These are phyloP conservation scores for Elsinoe perseae DNA, from an alignment of 2,329 filamentous ascomycete species.

Conservation along the genomic window DNA sequence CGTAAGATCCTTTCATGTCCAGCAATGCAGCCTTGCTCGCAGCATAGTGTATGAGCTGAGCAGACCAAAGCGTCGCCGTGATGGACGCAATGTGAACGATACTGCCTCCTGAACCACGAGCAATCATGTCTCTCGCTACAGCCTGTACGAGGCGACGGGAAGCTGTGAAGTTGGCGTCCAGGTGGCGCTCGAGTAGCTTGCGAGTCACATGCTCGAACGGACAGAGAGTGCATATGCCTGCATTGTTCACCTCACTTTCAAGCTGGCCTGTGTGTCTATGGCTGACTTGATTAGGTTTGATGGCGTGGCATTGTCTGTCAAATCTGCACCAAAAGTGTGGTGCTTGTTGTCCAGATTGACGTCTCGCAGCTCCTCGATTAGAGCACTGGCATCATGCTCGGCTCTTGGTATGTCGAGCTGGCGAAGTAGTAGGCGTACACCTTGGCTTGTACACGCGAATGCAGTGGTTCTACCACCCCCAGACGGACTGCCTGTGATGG, in stretches of 20 bases:
- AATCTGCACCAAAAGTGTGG: background rate
- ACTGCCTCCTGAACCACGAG: background rate
- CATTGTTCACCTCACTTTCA: conserved; percentile 6
- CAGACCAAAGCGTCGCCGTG: conserved; percentile 1
- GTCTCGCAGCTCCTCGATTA: background rate
- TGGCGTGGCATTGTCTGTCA: background rate
- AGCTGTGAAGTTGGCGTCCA: background rate
- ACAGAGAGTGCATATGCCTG: conserved; percentile 8
- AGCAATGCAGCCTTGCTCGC: conserved; percentile 4
- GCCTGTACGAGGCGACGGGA: conserved; percentile 1
- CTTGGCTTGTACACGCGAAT: conserved; percentile 1
- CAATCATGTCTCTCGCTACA: conserved; percentile 1
- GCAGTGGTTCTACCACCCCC: conserved; percentile 6
- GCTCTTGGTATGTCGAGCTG: background rate
- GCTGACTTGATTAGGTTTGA: background rate
- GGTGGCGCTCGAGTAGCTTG: background rate
- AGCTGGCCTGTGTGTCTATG: background rate
- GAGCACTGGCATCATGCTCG: background rate
- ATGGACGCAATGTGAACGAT: conserved; percentile 11
- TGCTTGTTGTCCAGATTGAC: background rate
- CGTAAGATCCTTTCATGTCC: background rate
- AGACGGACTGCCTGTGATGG: conserved; percentile 6
- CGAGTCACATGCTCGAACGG: background rate
- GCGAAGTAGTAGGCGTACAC: conserved; percentile 6
- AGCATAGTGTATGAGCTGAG: conserved; percentile 4